Evolutionary conservation across 495 filamentous ascomycete genomes (phyloP).

Genomic region (Podospora pseudocomata): DNA sequence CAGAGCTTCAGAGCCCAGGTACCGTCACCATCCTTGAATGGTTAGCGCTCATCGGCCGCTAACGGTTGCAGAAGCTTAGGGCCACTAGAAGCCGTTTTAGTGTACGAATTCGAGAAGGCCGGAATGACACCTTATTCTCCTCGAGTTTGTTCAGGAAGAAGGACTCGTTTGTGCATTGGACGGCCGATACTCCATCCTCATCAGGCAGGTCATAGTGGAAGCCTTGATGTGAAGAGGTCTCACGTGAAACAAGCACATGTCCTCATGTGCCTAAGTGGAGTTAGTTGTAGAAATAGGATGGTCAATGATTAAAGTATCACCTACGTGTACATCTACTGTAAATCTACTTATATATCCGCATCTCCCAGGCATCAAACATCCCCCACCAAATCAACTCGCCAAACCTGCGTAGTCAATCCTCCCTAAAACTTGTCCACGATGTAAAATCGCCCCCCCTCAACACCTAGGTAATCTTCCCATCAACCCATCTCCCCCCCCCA

Average conservation of each 20-base stretch:
- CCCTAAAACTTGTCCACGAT: no score
- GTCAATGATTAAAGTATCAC: no score
- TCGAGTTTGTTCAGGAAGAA: not conserved
- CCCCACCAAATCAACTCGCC: no score
- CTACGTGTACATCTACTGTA: no score
- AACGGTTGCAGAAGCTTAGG: not conserved
- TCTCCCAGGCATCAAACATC: no score
- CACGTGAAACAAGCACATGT: no score
- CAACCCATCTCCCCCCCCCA: not conserved
- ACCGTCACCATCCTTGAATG: not conserved
- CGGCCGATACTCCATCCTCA: not conserved
- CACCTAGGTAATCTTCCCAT: not conserved
- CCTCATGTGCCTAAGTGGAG: not conserved
- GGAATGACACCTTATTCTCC: not conserved
- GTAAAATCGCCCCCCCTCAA: not conserved
- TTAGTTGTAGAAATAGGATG: not conserved
- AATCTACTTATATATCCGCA: no score
- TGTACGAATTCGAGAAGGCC: not conserved
- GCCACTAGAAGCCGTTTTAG: not conserved
- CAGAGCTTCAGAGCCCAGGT: not conserved
- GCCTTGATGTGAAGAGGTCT: not conserved
- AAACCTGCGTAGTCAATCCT: not conserved
- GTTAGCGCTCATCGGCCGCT: not conserved
- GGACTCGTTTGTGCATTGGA: not conserved
- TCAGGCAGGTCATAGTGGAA: not conserved